phyloP scores from a whole-genome alignment of 768 basidiomycete species.

The Bullera alba region DNA sequence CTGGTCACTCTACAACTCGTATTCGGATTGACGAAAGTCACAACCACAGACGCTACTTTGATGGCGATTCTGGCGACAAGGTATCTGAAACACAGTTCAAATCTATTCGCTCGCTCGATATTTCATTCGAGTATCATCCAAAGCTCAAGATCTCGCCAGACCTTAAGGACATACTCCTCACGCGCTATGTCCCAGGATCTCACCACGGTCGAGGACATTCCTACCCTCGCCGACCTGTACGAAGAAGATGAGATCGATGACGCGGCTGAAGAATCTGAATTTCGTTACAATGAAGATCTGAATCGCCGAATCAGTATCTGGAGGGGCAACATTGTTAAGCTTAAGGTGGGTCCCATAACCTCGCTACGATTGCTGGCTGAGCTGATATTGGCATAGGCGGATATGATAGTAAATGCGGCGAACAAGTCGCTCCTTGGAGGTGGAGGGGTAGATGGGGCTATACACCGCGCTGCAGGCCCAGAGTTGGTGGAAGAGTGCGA shows the following conservation, averaged over 20 bases:
- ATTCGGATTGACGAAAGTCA: too few species aligned
- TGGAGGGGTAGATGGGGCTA: slow-evolving; percentile 48
- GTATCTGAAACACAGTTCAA: too few species aligned
- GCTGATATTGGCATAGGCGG: slow-evolving; percentile 15
- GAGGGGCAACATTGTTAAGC: slow-evolving; percentile 40
- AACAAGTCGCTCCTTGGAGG: slow-evolving; percentile 46
- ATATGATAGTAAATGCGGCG: slow-evolving; percentile 46
- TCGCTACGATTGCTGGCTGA: neutral
- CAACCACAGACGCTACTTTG: too few species aligned
- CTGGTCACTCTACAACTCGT: too few species aligned
- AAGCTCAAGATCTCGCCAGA: too few species aligned
- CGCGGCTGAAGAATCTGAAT: slow-evolving; percentile 4
- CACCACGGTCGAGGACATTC: slow-evolving; percentile 15
- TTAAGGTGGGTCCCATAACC: slow-evolving; percentile 21
- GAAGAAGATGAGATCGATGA: slow-evolving; percentile 4
- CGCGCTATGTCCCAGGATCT: neutral
- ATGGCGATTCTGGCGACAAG: too few species aligned
- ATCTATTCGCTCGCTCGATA: too few species aligned
- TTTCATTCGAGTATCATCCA: too few species aligned
- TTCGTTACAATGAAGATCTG: slow-evolving; percentile 9
- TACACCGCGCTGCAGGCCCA: slow-evolving; percentile 46
- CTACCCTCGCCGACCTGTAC: slow-evolving; percentile 28
- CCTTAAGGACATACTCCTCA: too few species aligned
- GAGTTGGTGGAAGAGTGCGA: slow-evolving; percentile 43
- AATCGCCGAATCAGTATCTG: slow-evolving; percentile 33